Evolutionary conservation across 352 stramenopile genomes (phyloP).

Genomic region (Pythium dissimile): DNA sequence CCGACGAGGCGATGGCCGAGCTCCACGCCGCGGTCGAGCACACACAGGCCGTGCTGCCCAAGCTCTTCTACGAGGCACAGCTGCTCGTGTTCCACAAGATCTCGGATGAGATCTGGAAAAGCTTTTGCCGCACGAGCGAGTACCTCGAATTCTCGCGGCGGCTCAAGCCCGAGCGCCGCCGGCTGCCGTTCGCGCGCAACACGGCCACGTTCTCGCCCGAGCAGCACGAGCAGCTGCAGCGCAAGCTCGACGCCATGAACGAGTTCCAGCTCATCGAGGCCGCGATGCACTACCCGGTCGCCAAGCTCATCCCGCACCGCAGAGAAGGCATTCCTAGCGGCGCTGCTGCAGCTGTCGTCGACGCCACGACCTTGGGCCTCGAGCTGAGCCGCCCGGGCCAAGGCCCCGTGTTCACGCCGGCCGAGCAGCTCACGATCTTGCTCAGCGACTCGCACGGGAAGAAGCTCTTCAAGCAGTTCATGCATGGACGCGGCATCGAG

Average conservation of each 20-base stretch:
- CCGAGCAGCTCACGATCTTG: slow-evolving; percentile 45
- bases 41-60: slow-evolving; percentile 45
- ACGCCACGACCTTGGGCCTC: too few species aligned
- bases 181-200: slow-evolving; percentile 1
- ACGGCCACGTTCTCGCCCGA: slow-evolving; percentile 31
- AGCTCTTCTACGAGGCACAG: slow-evolving; percentile 73
- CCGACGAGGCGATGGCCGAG: slow-evolving; percentile 32
- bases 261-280: slow-evolving; percentile 74
- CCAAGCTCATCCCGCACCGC: slow-evolving; percentile 63
- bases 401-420: slow-evolving; percentile 29
- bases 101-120: slow-evolving; percentile 65
- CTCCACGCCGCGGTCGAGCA: slow-evolving; percentile 47
- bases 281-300: slow-evolving; percentile 70
- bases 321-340: neutral
- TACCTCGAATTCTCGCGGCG: slow-evolving; percentile 62
- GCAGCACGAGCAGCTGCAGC: slow-evolving; percentile 40
- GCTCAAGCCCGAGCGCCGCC: slow-evolving; percentile 24
- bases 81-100: slow-evolving; percentile 51
- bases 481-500: slow-evolving; percentile 60
- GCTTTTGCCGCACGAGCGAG: slow-evolving; percentile 64
- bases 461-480: slow-evolving; percentile 77
- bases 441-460: slow-evolving; percentile 57
- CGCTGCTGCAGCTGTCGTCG: neutral
- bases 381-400: too few species aligned
- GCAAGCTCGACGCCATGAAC: slow-evolving; percentile 54